Evolutionary conservation across 345 rosid genomes (phyloP).

Genomic region (Lepidium aucheri): DNA sequence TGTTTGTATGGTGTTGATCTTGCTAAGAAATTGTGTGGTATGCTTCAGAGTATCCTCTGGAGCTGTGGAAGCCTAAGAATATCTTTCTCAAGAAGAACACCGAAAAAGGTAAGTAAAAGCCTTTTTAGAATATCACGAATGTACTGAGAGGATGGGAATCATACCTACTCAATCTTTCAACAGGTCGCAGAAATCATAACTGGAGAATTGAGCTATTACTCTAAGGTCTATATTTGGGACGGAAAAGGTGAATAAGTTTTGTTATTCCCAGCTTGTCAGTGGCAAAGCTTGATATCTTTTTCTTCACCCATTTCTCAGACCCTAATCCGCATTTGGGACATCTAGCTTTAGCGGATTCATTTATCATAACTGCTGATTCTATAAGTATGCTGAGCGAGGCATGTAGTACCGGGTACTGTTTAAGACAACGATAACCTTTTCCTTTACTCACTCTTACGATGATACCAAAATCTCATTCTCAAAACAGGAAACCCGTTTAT

Average conservation of each 20-base stretch:
- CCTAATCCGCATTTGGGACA: constrained; percentile 89
- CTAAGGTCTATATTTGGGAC: constrained; percentile 72
- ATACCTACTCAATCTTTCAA: background rate
- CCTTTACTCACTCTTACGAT: background rate
- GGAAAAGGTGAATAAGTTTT: constrained; percentile 46
- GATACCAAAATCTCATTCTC: background rate
- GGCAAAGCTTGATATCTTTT: background rate
- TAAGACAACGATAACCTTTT: background rate
- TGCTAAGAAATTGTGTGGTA: constrained; percentile 48
- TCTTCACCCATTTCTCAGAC: constrained; percentile 33
- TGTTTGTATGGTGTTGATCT: constrained; percentile 76
- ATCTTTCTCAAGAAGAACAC: constrained; percentile 83
- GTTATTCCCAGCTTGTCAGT: background rate
- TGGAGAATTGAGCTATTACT: constrained; percentile 41
- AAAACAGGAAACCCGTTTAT: constrained; percentile 76
- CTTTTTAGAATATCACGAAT: background rate
- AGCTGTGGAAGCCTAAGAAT: constrained; percentile 84
- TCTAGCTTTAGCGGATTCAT: constrained; percentile 90
- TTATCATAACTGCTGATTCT: constrained; percentile 89
- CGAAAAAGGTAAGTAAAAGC: constrained; percentile 38
- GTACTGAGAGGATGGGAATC: background rate
- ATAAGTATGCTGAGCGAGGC: constrained; percentile 97
- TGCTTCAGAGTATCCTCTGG: constrained; percentile 58
- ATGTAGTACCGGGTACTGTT: constrained; percentile 79
- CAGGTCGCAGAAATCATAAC: constrained; percentile 51